Base-by-base conservation (phyloP, 225 moss, liverwort and hornwort genomes). In the Sphagnum tenellum region DNA sequence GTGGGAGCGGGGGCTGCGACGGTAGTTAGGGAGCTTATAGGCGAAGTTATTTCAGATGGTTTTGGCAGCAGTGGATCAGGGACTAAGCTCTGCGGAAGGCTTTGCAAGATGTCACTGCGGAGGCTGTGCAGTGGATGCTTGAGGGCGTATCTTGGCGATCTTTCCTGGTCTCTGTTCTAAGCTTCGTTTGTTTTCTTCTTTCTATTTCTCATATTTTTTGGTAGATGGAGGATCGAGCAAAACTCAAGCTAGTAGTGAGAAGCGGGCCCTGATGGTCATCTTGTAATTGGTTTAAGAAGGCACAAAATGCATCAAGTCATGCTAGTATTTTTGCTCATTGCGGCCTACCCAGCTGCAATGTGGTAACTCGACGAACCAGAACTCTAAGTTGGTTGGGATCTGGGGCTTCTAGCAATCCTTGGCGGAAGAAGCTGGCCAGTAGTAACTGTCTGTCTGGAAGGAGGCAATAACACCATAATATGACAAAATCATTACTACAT, bases 161-260 rank as follows among this genome's bases (percentile, higher is more conserved):
- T 50, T 85, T 81, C 67, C 60, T 89, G 11, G 72, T 94, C 56
- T 73, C 81, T 56, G 66, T 81, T 52, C 90, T 94, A 77, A 71
- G 73, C 12, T 29, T 29, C 29, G 0, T 29, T 29, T 29, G 29
- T 29, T 29, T 29, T 29, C 29, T 29, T 29, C 29, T 29, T 29
- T 29, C 29, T 29, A 3, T 68, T 44, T 68, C 56, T 11, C 44
- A 47, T 47, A n/a, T 10, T 5, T 44, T 46, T 68, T 45, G 8
- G 12, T 46, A 9, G 12, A 63, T 11, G 29, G 7, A 44, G 44
- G 63, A 4, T 44, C 47, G 47, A 48, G 45, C 47, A 11, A 11
- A 29, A 45, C 63, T 63, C 52, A 29, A 29, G 29, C 29, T 29
- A 29, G 29, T 29, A 29, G 29, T 29, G 29, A 29, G 29, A 9